Evolutionary conservation across 83 land plant genomes (phyloP).

Genomic region (Isoetes engelmannii): DNA sequence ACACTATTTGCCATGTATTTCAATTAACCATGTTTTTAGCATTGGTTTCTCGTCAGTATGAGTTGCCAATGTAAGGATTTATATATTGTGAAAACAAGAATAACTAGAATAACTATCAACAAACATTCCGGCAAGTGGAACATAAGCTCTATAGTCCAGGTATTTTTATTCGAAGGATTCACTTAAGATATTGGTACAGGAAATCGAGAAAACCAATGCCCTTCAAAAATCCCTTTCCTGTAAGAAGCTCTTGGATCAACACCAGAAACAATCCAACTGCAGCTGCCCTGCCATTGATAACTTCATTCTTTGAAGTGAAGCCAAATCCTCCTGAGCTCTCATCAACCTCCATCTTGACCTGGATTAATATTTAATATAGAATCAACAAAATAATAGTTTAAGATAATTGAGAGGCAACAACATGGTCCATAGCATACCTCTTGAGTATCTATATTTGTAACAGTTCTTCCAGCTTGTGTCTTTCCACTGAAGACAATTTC

Average conservation of each 20-base stretch:
- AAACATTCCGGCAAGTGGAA: no score
- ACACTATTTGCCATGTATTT: no score
- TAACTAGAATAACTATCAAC: no score
- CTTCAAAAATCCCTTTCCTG: slow-evolving; percentile 89
- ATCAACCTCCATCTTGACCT: slow-evolving; percentile 93
- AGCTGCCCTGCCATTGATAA: slow-evolving; percentile 92
- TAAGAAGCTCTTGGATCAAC: slow-evolving; percentile 74
- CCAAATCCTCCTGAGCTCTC: slow-evolving; percentile 72
- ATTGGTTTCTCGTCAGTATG: no score
- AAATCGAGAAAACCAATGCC: slow-evolving; percentile 97
- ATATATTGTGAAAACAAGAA: no score
- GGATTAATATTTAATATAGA: slow-evolving; percentile 9
- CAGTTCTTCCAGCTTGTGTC: slow-evolving; percentile 79
- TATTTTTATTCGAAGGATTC: no score
- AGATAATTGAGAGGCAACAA: background rate
- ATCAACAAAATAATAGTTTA: slow-evolving; percentile 4
- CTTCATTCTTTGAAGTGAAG: slow-evolving; percentile 67
- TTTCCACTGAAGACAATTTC: slow-evolving; percentile 94
- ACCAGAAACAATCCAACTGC: slow-evolving; percentile 71
- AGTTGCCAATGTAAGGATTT: no score
- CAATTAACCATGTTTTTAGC: no score
- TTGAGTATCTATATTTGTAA: slow-evolving; percentile 78
- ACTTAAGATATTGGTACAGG: slow-evolving; percentile 39
- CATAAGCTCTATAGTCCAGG: no score
- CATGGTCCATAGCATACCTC: slow-evolving; percentile 50